Evolutionary conservation across 495 filamentous ascomycete genomes (phyloP).

Genomic region (Talaromyces stipitatus): DNA sequence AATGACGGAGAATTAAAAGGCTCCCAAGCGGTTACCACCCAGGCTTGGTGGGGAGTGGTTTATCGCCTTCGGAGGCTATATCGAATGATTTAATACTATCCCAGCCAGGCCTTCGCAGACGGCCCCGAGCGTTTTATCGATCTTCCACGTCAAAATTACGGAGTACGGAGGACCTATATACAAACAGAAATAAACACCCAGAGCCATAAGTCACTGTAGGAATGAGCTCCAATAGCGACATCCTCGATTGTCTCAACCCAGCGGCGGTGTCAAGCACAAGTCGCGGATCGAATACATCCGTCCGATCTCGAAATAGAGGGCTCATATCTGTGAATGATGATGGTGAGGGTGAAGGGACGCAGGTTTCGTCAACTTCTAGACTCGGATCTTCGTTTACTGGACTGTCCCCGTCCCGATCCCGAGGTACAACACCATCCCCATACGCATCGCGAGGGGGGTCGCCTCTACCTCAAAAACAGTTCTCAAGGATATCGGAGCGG

Average conservation of each 20-base stretch:
- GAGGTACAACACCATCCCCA: constrained; percentile 35
- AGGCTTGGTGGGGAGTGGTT: constrained; percentile 5
- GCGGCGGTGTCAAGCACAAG: constrained; percentile 25
- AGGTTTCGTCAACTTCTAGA: constrained; percentile 21
- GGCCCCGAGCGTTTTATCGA: constrained; percentile 4
- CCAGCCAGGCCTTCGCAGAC: constrained; percentile 11
- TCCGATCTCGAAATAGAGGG: constrained; percentile 38
- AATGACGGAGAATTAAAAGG: neutral
- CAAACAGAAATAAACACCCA: neutral
- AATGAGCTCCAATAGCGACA: constrained; percentile 39
- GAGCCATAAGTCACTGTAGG: constrained; percentile 11
- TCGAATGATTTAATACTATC: constrained; percentile 37
- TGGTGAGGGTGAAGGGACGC: constrained; percentile 18
- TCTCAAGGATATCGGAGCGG: constrained; percentile 16
- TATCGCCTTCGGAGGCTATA: constrained; percentile 20
- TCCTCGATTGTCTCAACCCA: constrained; percentile 31
- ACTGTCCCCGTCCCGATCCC: constrained; percentile 24
- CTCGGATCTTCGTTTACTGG: constrained; percentile 23
- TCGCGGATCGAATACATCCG: constrained; percentile 24
- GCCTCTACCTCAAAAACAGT: constrained; percentile 39
- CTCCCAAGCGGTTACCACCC: constrained; percentile 4
- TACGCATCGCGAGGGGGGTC: constrained; percentile 37
- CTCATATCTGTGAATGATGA: constrained; percentile 35
- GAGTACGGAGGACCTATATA: neutral
- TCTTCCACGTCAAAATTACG: neutral